Conservation (phyloP, 139 green algal species). For the Nannochloris sp. region DNA sequence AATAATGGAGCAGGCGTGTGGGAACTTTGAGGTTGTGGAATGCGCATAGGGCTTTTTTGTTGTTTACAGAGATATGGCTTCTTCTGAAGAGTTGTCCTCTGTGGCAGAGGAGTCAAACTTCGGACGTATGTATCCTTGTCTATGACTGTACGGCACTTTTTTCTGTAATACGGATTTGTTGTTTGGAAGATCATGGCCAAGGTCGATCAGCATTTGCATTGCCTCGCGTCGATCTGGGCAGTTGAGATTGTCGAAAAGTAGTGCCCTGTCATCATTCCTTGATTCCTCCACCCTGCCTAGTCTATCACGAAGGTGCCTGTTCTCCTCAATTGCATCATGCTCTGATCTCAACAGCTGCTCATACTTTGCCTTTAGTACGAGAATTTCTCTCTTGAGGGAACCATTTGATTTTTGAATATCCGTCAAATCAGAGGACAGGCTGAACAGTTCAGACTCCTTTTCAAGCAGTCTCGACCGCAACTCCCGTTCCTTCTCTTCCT, state of each 20-base stretch:
- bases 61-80: conserved; percentile 1
- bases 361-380: neutral
- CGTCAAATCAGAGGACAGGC: neutral
- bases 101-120: too few species aligned
- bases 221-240: too few species aligned
- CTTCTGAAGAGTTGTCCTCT: neutral
- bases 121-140: too few species aligned
- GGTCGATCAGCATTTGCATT: too few species aligned
- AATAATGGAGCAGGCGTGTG: neutral
- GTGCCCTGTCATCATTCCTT: neutral
- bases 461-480: neutral
- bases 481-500: neutral
- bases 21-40: neutral
- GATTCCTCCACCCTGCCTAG: neutral
- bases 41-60: neutral
- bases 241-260: neutral
- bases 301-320: neutral
- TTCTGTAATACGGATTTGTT: too few species aligned
- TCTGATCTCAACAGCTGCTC: neutral
- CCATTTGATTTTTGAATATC: neutral
- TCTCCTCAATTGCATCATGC: neutral
- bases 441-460: neutral
- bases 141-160: too few species aligned
- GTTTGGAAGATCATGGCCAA: too few species aligned
- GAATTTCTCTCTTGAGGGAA: neutral